Conservation (phyloP, 306 rosid species). For the Psophocarpus tetragonolobus region DNA sequence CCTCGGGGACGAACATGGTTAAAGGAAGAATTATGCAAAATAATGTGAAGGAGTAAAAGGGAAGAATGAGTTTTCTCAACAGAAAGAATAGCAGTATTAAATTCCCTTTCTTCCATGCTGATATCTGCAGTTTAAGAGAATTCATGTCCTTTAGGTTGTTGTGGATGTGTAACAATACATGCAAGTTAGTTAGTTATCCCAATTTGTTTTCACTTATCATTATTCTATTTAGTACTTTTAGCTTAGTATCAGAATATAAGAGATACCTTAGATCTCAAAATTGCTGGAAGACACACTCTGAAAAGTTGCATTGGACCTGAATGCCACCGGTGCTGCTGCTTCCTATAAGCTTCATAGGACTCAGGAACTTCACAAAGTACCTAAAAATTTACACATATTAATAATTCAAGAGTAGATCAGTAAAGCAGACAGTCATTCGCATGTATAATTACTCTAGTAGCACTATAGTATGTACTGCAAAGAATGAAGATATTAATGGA, state of each 20-base stretch:
- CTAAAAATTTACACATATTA: constrained; percentile 38
- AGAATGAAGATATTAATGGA: not conserved
- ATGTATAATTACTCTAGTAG: not conserved
- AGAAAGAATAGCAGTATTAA: constrained; percentile 72
- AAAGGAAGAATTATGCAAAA: constrained; percentile 85
- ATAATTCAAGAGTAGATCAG: not conserved
- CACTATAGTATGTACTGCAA: not conserved
- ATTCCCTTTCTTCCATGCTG: constrained; percentile 73
- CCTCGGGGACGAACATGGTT: constrained; percentile 85
- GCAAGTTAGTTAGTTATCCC: not conserved
- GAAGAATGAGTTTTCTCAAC: constrained; percentile 80
- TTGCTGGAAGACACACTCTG: constrained; percentile 74
- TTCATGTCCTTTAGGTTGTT: not conserved
- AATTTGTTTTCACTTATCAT: not conserved
- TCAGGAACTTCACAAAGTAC: constrained; percentile 87
- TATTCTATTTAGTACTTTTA: constrained; percentile 7
- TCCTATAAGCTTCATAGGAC: constrained; percentile 41
- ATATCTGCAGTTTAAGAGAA: constrained; percentile 56
- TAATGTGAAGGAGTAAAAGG: constrained; percentile 81
- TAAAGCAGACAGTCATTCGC: not conserved
- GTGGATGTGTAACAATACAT: constrained; percentile 3
- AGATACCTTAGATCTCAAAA: constrained; percentile 66
- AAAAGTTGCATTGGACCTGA: constrained; percentile 91
- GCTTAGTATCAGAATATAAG: not conserved
- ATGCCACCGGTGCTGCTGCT: constrained; percentile 96